Percentiles rank a stretch among this genome's conserved stretches.
phyloP scores from a whole-genome alignment of 768 basidiomycete species.

The Exsudoporus frostii region DNA sequence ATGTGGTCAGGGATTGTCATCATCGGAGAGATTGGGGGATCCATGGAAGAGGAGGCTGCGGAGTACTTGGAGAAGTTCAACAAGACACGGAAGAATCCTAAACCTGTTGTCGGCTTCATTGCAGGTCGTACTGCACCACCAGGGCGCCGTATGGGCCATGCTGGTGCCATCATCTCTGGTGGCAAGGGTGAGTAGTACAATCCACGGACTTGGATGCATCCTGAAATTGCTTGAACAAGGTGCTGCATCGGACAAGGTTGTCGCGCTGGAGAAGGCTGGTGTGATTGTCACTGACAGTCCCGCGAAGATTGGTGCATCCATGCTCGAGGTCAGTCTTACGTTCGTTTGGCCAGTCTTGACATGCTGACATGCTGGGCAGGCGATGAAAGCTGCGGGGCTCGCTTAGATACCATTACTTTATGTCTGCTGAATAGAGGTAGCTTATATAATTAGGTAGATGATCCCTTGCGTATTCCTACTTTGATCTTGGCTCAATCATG shows the following conservation, averaged over 20 bases:
- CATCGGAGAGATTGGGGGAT: conserved; percentile 98
- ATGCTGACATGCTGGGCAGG: conserved; percentile 39
- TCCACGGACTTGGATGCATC: not conserved
- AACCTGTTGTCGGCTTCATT: conserved; percentile 97
- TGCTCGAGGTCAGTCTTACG: conserved; percentile 70
- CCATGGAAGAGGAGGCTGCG: conserved; percentile 99
- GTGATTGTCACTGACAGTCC: conserved; percentile 93
- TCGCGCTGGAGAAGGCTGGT: conserved; percentile 86
- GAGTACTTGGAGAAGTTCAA: conserved; percentile 94
- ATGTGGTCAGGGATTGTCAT: conserved; percentile 77
- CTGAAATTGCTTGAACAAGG: conserved; percentile 39
- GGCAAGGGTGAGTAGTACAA: conserved; percentile 70
- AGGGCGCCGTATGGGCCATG: conserved; percentile 97
- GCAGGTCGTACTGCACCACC: conserved; percentile 98
- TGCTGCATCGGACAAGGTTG: conserved; percentile 92
- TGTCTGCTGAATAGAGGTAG: conserved; percentile 1
- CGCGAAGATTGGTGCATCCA: conserved; percentile 86
- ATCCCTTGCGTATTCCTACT: not conserved
- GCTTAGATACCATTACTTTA: conserved; percentile 40
- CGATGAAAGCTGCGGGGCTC: conserved; percentile 76
- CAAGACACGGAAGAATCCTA: conserved; percentile 79
- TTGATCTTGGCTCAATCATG: conserved; percentile 15
- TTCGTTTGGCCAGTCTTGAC: not conserved
- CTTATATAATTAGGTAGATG: conserved; percentile 38
- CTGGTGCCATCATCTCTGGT: conserved; percentile 96